A percentile compares a stretch with the other conserved stretches of the same genome.
phyloP scores from a whole-genome alignment of 768 basidiomycete species.

The Guyanaporus albipodus region DNA sequence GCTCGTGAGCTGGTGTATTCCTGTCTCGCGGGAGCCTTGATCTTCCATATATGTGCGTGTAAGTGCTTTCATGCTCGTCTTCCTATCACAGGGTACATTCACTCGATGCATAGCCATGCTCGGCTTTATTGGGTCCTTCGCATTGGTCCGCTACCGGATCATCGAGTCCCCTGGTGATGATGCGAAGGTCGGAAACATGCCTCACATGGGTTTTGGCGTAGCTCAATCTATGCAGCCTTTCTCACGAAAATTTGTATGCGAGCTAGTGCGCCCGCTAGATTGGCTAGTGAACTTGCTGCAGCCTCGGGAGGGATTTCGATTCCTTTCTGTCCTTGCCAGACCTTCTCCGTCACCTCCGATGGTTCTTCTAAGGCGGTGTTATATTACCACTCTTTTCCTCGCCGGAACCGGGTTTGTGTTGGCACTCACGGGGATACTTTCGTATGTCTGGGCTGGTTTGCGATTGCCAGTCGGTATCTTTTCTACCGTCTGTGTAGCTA shows the following conservation, averaged over 20 bases:
- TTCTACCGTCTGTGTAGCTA: conserved; percentile 24
- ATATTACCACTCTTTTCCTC: conserved; percentile 23
- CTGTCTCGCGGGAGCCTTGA: conserved; percentile 28
- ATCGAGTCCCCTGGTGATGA: conserved; percentile 14
- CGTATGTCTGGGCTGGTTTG: conserved; percentile 26
- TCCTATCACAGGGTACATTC: not conserved
- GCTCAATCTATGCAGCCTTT: conserved; percentile 9
- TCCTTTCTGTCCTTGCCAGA: not conserved
- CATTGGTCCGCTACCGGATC: conserved; percentile 27
- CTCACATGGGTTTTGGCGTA: not conserved
- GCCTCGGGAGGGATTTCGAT: not conserved
- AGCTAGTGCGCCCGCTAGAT: conserved; percentile 10
- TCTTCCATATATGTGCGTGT: conserved; percentile 31
- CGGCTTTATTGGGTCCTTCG: conserved; percentile 27
- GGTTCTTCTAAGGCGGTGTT: conserved; percentile 24
- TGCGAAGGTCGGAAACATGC: conserved; percentile 9
- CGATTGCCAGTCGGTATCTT: conserved; percentile 25
- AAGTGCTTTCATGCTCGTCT: conserved; percentile 4
- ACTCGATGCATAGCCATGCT: conserved; percentile 22
- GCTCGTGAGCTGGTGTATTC: conserved; percentile 26
- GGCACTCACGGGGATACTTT: conserved; percentile 25
- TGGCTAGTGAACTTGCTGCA: not conserved
- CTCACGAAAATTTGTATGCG: conserved; percentile 14
- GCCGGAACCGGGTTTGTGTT: conserved; percentile 23
- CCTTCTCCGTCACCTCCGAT: conserved; percentile 10